phyloP scores from a whole-genome alignment of 306 rosid species.

The Abrus precatorius region DNA sequence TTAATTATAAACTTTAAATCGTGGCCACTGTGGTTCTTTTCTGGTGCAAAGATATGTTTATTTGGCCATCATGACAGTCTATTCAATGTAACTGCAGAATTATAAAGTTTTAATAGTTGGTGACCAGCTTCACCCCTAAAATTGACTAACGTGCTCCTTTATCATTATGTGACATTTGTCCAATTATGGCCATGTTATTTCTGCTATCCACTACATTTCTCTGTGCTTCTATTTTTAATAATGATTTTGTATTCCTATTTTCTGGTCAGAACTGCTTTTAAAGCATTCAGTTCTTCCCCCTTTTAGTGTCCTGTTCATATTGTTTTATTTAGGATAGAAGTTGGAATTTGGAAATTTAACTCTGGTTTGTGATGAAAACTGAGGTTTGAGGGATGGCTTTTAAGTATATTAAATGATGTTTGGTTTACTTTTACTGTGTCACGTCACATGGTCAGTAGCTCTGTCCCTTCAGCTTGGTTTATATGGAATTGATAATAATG shows the following conservation, averaged over 20 bases:
- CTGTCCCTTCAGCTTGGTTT: constrained; percentile 2
- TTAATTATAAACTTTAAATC: neutral
- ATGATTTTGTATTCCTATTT: constrained; percentile 5
- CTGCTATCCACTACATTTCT: neutral
- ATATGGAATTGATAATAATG: constrained; percentile 31
- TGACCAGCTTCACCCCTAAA: neutral
- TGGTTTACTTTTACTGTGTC: constrained; percentile 17
- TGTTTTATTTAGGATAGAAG: neutral
- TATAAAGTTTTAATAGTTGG: neutral
- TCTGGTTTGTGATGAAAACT: neutral
- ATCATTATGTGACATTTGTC: neutral
- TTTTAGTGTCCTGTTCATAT: neutral
- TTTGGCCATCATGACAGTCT: neutral
- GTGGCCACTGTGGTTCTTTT: constrained; percentile 12
- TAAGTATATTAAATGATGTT: constrained; percentile 2
- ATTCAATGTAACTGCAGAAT: constrained; percentile 2
- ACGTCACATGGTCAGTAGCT: neutral
- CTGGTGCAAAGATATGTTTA: constrained; percentile 9
- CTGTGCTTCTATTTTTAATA: neutral
- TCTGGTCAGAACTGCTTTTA: constrained; percentile 8
- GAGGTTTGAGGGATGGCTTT: constrained; percentile 24
- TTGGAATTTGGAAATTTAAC: constrained; percentile 8
- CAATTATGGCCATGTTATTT: constrained; percentile 2
- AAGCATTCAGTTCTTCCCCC: neutral
- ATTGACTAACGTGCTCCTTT: neutral